These are phyloP conservation scores for Coleophoma cylindrospora DNA, from an alignment of 2,329 filamentous ascomycete species.

Conservation along the genomic window DNA sequence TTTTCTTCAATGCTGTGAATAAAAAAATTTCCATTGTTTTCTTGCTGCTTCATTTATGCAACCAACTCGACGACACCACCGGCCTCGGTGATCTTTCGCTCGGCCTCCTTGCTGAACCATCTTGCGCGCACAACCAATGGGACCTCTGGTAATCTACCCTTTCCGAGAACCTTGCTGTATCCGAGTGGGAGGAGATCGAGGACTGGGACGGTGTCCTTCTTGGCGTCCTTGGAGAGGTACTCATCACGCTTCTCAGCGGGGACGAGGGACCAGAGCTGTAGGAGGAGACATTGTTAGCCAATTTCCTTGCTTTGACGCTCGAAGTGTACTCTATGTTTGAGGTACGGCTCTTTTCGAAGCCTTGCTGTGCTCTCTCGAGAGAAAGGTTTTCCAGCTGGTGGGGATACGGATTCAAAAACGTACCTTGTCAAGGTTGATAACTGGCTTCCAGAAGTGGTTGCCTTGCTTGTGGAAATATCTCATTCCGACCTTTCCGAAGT, in stretches of 20 bases:
- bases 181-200: conserved; percentile 96
- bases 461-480: conserved; percentile 94
- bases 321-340: too few relatives aligned
- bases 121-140: conserved; percentile 92
- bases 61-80: conserved; percentile 95
- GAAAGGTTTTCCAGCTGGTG: too few relatives aligned
- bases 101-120: conserved; percentile 92
- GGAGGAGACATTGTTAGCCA: neutral
- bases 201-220: conserved; percentile 91
- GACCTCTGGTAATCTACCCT: conserved; percentile 90
- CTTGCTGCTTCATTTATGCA: conserved; percentile 52
- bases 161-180: conserved; percentile 98
- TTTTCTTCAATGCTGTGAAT: too few relatives aligned
- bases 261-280: conserved; percentile 89
- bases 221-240: conserved; percentile 69
- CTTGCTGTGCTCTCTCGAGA: neutral
- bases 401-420: conserved; percentile 18
- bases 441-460: conserved; percentile 97
- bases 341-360: too few relatives aligned
- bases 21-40: neutral
- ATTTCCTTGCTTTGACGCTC: too few relatives aligned
- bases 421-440: conserved; percentile 99
- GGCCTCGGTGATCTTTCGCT: conserved; percentile 98
- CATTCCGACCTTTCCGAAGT: conserved; percentile 98
- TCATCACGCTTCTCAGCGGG: conserved; percentile 88